Evolutionary conservation across 352 stramenopile species (phyloP).

Genomic region (Aphanomyces stellatus): DNA sequence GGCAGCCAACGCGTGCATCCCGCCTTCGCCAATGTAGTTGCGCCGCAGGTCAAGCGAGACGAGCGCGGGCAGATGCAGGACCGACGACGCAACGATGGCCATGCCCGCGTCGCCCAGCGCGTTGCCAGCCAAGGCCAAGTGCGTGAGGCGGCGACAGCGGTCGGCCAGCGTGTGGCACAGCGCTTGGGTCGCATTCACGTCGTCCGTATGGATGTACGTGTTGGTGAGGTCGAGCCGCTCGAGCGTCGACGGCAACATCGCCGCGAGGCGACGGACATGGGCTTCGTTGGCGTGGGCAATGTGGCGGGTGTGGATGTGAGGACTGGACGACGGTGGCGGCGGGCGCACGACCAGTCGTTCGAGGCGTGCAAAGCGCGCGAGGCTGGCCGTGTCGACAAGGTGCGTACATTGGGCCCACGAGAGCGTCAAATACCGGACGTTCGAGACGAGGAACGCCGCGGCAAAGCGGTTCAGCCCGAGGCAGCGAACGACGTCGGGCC

Average conservation of each 20-base stretch:
- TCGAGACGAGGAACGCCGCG: conserved; percentile 15
- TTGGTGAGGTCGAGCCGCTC: conserved; percentile 20
- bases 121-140: conserved; percentile 24
- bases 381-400: not conserved
- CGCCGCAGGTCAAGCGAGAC: conserved; percentile 25
- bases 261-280: conserved; percentile 17
- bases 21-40: conserved; percentile 27
- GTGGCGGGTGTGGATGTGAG: not conserved
- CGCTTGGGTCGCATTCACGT: conserved; percentile 21
- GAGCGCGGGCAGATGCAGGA: conserved; percentile 11
- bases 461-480: conserved; percentile 22
- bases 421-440: conserved; percentile 22
- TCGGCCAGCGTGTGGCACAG: conserved; percentile 21
- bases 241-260: conserved; percentile 11
- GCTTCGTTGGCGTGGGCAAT: conserved; percentile 18
- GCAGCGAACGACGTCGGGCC: conserved; percentile 11
- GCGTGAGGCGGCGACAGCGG: conserved; percentile 18
- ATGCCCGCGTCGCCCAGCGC: conserved; percentile 26
- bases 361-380: conserved; percentile 21
- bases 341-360: conserved; percentile 19
- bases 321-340: not conserved
- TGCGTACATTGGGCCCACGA: conserved; percentile 6
- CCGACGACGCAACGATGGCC: conserved; percentile 15
- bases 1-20: conserved; percentile 17
- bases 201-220: conserved; percentile 24